Evolutionary conservation across 257 asterid genomes (phyloP), one percentile per base, ranked within the genome.

Genomic region (Plantago ovata): DNA sequence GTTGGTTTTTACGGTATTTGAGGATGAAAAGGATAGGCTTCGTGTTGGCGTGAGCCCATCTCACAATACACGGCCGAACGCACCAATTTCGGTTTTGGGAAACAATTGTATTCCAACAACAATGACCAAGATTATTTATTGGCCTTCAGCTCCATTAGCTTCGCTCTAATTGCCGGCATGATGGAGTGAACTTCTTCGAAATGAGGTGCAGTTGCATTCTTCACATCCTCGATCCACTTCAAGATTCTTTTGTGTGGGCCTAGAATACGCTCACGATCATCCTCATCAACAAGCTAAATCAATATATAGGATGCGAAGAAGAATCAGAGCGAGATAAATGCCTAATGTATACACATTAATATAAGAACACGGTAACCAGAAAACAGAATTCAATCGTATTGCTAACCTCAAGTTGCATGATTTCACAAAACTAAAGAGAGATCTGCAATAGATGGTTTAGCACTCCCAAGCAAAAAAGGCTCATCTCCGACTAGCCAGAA

Each of bases 391-490:
- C n/a, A 24, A n/a, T n/a, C n/a, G n/a, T 4, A 18, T 36, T 13
- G 10, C 32, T 55, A 67, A 87, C 98, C 90, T 87, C 77, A 60
- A 87, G 81, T 71, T 87, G 87, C 85, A 72, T 77, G 70, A 87
- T 51, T 70, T 87, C 98, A 68, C 95, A 90, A n/a, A 43, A 68
- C 95, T 68, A 90, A 71, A 56, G 89, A 74, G 63, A 90, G 78
- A 75, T 90, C 98, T 14, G 96, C 95, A 4, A 90, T 79, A 57
- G 98, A 79, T 33, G 96, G 98, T 69, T 84, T 77, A 14, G 75
- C 53, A 38, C 77, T 78, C 15, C 96, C 98, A 32, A 83, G 75
- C 65, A 87, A 67, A 76, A 87, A 90, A 0, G 74, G 83, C 13
- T 75, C 79, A 8, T 78, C 78, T 52, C 57, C 89, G 41, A 66